A percentile compares a stretch with the other conserved stretches of the same genome.
Conservation (phyloP, 2,329 filamentous ascomycete species). For the Tolypocladium album region DNA sequence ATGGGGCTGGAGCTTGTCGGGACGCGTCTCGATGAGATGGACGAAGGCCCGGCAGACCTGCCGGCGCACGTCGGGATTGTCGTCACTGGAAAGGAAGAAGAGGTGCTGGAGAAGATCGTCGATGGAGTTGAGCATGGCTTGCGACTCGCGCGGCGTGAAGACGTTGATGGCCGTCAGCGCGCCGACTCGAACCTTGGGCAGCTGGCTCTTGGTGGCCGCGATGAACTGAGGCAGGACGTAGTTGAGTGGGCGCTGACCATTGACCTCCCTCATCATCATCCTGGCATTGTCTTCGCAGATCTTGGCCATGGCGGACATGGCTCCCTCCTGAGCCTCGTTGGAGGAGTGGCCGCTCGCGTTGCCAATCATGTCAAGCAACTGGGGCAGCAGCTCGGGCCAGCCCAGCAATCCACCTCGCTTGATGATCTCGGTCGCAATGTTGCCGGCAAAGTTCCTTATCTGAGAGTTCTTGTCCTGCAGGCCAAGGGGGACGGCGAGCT, state of each 20-base stretch:
- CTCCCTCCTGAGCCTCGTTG: slow-evolving; percentile 73
- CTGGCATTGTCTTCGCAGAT: slow-evolving; percentile 95
- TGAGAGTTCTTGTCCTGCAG: slow-evolving; percentile 73
- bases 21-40: slow-evolving; percentile 79
- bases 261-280: slow-evolving; percentile 75
- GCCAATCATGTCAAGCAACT: slow-evolving; percentile 67
- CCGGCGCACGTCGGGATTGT: slow-evolving; percentile 71
- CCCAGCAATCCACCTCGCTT: slow-evolving; percentile 72
- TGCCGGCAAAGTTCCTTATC: slow-evolving; percentile 83
- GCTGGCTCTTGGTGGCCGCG: slow-evolving; percentile 67
- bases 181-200: slow-evolving; percentile 66
- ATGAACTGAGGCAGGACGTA: slow-evolving; percentile 86
- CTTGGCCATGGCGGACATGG: slow-evolving; percentile 86
- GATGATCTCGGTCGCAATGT: slow-evolving; percentile 88
- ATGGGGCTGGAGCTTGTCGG: slow-evolving; percentile 83
- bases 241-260: slow-evolving; percentile 77
- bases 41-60: slow-evolving; percentile 93
- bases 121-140: slow-evolving; percentile 70
- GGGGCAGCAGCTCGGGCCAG: slow-evolving; percentile 84
- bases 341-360: slow-evolving; percentile 61
- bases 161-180: slow-evolving; percentile 82
- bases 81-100: slow-evolving; percentile 70
- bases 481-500: slow-evolving; percentile 64
- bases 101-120: slow-evolving; percentile 74
- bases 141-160: slow-evolving; percentile 76